Percentiles rank a stretch among this genome's conserved stretches.
These are phyloP conservation scores for Aspergillus baeticus DNA, from an alignment of 495 filamentous ascomycete species.

Conservation along the genomic window DNA sequence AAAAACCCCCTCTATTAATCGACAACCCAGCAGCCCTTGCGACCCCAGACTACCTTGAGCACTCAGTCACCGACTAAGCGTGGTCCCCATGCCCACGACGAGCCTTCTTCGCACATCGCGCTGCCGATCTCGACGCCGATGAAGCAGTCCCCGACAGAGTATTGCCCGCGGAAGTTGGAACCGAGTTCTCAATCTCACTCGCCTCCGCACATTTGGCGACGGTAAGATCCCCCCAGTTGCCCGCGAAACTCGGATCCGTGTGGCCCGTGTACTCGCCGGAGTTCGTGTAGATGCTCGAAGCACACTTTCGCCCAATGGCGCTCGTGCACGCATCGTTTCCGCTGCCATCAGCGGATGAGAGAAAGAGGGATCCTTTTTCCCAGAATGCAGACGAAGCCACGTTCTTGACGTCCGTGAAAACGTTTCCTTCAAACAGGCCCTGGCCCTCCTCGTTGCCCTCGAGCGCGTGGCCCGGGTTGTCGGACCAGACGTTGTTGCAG, in stretches of 20 bases:
- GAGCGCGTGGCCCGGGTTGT: slow-evolving; percentile 52
- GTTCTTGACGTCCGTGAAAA: slow-evolving; percentile 31
- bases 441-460: slow-evolving; percentile 47
- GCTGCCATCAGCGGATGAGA: neutral
- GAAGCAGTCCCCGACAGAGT: neutral
- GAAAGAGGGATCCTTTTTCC: neutral
- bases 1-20: no score
- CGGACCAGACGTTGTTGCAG: slow-evolving; percentile 55
- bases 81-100: no score
- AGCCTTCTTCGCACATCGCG: no score
- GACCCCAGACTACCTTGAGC: no score
- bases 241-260: neutral
- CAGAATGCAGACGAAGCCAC: neutral
- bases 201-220: neutral
- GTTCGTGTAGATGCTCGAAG: neutral
- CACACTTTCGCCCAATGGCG: neutral
- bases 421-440: slow-evolving; percentile 54
- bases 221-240: neutral
- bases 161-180: neutral
- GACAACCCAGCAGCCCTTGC: no score
- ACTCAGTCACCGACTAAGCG: no score
- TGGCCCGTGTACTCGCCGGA: neutral
- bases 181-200: neutral
- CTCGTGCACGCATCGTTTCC: neutral
- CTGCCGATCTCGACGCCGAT: no score